Base-by-base conservation (phyloP, 176 grass and related monocot species). In the Ampelocalamus luodianensis region DNA sequence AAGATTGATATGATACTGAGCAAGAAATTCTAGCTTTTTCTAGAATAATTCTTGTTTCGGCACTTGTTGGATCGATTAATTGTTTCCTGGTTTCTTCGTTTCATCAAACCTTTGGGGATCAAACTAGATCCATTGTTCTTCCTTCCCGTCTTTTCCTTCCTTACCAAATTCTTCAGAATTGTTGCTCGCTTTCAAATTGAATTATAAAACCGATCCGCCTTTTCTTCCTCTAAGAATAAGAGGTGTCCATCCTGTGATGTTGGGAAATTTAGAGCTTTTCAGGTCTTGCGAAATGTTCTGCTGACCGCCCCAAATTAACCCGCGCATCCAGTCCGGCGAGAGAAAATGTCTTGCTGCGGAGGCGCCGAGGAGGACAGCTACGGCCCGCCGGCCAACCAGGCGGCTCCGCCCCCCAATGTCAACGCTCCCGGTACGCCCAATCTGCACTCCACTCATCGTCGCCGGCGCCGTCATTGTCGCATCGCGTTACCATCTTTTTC, bases 341-440 rank as follows among this genome's bases (percentile, higher is more conserved):
- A 74, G 20, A 78, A 63, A 48, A 95, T 98, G 96, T 89, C 94
- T 87, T 98, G 96, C 85, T 95, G 93, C 68, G 93, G 93, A 32
- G 84, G 87, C 71, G 89, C 78, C 27, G 91, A 98, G 89, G 93
- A 98, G 87, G 96, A 95, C 64, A 92, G 79, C 83, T 93, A 88
- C 63, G 93, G 91, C 48, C 96, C 91, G 60, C 96, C 89, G 71
- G 89, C 89, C n/a, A 87, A 88, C 87, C 96, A 98, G 82, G 82
- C 83, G 9, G 83, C 36, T 20, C 93, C 93, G 17, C 93, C 91
- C 4, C 93, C 96, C 84, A 95, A 95, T 64, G 71, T 82, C 51
- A 86, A 91, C 71, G 74, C 86, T 71, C 89, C 87, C 22, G 93
- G 96, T 98, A 87, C 10, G 74, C 76, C n/a, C 53, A 24, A 17